phyloP scores from a whole-genome alignment of 495 filamentous ascomycete genomes.

The Lasiosphaeria ovina region DNA sequence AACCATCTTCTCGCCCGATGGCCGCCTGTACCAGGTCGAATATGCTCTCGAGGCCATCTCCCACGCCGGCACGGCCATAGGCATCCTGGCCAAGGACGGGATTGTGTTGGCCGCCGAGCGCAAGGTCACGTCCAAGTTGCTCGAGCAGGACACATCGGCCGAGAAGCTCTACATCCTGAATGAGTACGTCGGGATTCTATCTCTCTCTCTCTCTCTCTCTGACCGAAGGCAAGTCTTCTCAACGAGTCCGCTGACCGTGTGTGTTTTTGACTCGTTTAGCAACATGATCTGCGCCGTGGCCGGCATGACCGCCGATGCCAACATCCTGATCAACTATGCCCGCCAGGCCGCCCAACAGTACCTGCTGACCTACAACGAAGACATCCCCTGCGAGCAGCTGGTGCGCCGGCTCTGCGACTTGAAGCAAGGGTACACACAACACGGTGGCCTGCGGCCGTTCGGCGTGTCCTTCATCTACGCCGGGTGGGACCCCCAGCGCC shows the following conservation, averaged over 20 bases:
- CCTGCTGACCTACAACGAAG: slow-evolving; percentile 98
- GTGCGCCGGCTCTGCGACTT: slow-evolving; percentile 95
- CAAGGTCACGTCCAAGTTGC: slow-evolving; percentile 97
- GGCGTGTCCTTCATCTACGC: slow-evolving; percentile 99
- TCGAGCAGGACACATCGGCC: slow-evolving; percentile 98
- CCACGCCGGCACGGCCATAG: slow-evolving; percentile 93
- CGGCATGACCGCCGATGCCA: slow-evolving; percentile 98
- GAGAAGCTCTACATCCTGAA: slow-evolving; percentile 99
- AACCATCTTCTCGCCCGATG: slow-evolving; percentile 99
- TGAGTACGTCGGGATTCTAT: slow-evolving; percentile 61
- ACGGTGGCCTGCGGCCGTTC: slow-evolving; percentile 94
- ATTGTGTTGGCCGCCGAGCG: slow-evolving; percentile 98
- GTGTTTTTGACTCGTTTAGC: slow-evolving; percentile 45
- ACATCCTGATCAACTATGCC: slow-evolving; percentile 99
- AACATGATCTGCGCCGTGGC: slow-evolving; percentile 99
- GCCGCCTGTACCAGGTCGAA: slow-evolving; percentile 97
- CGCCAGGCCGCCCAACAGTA: slow-evolving; percentile 94
- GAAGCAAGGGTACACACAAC: slow-evolving; percentile 99
- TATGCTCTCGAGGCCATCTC: slow-evolving; percentile 99
- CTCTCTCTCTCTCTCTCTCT: too few relatives aligned
- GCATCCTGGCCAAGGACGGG: slow-evolving; percentile 94
- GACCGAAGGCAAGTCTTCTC: too few relatives aligned
- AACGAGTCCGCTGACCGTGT: not conserved
- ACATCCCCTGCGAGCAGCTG: slow-evolving; percentile 98
- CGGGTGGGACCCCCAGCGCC: slow-evolving; percentile 87